Base-by-base conservation (phyloP, 2,329 filamentous ascomycete genomes). In the Microdochium paspali region DNA sequence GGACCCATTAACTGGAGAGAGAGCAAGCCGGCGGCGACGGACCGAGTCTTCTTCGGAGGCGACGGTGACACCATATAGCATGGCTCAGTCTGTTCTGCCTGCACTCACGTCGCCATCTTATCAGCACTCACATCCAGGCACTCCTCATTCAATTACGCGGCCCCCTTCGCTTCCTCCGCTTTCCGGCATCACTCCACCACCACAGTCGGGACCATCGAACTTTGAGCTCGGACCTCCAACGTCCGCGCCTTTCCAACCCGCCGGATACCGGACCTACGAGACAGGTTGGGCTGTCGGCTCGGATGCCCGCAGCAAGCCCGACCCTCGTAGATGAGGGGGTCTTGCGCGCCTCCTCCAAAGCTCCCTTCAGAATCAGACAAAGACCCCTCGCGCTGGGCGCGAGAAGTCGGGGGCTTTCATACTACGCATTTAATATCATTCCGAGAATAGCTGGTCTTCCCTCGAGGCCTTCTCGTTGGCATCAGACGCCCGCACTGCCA, bases 31-130 rank as follows among this genome's bases (percentile, higher is more conserved):
- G 52, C 66, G 74, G 46, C 66, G 73, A 12, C 64, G 72, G 52
- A 73, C 70, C 5, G 73, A 77, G 24, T 66, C 72, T 9, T 67
- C 69, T 6, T 62, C 71, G 4, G 70, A 74, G 4, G 69, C 66
- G 28, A 56, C 64, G 3, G 62, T 65, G 28, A 58, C 64, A 10
- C 59, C 66, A 2, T 76, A 73, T 46, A 64, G 60, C 39, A 59
- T 68, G 18, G 56, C 62, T 23, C 60, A 61, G 28, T 61, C 65
- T 2, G 61, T 64, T 4, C 56, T 76, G 30, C 68, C 70, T 21
- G 66, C 72, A 2, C 68, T 74, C 45, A 59, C 68, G 12, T 58
- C 64, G 10, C 58, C 65, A 4, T 55, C 54, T 4, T 74, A 71
- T 47, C 59, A 25, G 23, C 13, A 3, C 13, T 25, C 42, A 7